Evolutionary conservation across 169 alveolate species (phyloP).

Genomic region (Plasmodium gonderi): DNA sequence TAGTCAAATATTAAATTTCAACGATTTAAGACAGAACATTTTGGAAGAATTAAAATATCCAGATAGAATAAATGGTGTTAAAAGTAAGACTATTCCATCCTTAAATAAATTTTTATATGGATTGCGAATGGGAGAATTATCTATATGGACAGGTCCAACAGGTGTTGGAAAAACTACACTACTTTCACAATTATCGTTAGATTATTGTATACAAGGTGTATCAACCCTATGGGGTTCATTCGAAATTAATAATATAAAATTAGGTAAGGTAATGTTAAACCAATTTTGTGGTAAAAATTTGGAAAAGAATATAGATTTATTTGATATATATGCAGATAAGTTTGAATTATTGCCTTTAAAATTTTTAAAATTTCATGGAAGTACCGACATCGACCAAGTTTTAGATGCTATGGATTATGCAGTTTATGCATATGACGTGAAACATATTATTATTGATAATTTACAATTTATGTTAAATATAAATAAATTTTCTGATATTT

Average conservation of each 20-base stretch:
- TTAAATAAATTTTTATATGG: constrained; percentile 88
- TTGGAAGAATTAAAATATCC: constrained; percentile 87
- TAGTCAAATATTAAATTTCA: constrained; percentile 90
- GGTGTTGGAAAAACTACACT: constrained; percentile 98
- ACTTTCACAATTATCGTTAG: constrained; percentile 93
- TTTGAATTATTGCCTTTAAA: constrained; percentile 91
- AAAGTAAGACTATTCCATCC: constrained; percentile 86
- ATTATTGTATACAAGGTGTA: constrained; percentile 92
- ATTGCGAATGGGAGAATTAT: constrained; percentile 94
- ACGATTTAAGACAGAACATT: constrained; percentile 87
- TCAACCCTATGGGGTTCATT: constrained; percentile 97
- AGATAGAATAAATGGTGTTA: constrained; percentile 80
- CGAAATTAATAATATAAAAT: constrained; percentile 93
- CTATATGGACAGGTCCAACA: constrained; percentile 96
- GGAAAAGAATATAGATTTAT: constrained; percentile 83
- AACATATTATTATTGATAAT: constrained; percentile 94
- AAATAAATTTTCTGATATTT: constrained; percentile 83
- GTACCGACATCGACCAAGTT: constrained; percentile 91
- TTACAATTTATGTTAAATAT: constrained; percentile 94
- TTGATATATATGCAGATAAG: constrained; percentile 87
- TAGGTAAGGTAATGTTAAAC: constrained; percentile 91
- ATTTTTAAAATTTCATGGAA: constrained; percentile 94
- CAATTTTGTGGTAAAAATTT: constrained; percentile 90
- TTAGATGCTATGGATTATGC: constrained; percentile 95
- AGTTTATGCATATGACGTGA: constrained; percentile 92